phyloP scores from a whole-genome alignment of 2,329 filamentous ascomycete genomes.

The Teratosphaeria gauchensis region DNA sequence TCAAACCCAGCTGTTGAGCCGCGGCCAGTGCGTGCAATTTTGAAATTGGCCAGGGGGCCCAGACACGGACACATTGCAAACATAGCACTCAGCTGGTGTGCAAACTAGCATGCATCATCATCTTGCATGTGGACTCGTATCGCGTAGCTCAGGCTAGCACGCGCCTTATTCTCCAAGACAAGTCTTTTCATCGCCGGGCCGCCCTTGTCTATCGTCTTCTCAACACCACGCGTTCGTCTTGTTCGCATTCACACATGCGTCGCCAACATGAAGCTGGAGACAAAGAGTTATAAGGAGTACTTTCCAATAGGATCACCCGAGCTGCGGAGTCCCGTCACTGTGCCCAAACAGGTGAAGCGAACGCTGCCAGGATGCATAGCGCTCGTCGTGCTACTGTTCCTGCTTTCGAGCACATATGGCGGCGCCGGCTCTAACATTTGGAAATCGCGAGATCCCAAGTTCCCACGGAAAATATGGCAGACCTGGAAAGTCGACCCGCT shows the following conservation, averaged over 20 bases:
- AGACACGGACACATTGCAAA: not conserved
- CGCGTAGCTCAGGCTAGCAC: not conserved
- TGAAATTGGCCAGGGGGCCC: not conserved
- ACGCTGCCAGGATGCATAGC: conserved; percentile 39
- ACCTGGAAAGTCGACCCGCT: conserved; percentile 64
- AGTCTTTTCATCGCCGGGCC: not conserved
- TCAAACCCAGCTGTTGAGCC: not conserved
- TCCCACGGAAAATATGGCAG: conserved; percentile 65
- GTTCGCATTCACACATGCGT: not conserved
- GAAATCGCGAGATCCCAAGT: conserved; percentile 23
- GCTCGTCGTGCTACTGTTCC: conserved; percentile 36
- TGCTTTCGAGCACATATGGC: conserved; percentile 29
- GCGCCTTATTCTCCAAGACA: not conserved
- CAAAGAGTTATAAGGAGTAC: conserved; percentile 10
- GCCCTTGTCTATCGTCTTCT: not conserved
- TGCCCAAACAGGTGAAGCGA: conserved; percentile 42
- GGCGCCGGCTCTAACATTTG: conserved; percentile 6
- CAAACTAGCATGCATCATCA: not conserved
- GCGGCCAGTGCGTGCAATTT: not conserved
- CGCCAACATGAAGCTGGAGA: conserved; percentile 6
- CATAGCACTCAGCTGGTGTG: not conserved
- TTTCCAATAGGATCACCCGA: conserved; percentile 6
- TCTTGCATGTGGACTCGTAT: not conserved
- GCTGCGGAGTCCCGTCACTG: conserved; percentile 9
- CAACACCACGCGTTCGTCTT: not conserved